A percentile compares a stretch with the other conserved stretches of the same genome.
These are phyloP conservation scores for Leucogyrophana mollusca DNA, from an alignment of 768 basidiomycete genomes.

Conservation along the genomic window DNA sequence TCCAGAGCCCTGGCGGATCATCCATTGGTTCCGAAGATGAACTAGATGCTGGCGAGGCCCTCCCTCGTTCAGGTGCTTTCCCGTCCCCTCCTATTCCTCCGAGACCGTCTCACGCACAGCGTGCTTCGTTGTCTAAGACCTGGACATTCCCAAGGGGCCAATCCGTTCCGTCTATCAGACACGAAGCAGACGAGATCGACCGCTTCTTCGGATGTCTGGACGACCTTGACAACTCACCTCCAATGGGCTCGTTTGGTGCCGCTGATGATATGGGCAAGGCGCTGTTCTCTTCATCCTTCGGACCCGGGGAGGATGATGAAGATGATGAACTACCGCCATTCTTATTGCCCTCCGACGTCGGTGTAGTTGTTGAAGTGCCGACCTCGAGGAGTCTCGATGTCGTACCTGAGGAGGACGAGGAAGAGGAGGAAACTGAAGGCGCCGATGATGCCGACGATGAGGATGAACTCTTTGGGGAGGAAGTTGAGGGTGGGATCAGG, in stretches of 20 bases:
- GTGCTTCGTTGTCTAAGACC: slow-evolving; percentile 54
- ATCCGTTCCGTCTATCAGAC: slow-evolving; percentile 15
- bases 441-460: slow-evolving; percentile 37
- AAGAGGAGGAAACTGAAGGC: slow-evolving; percentile 28
- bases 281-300: slow-evolving; percentile 56
- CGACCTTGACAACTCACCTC: slow-evolving; percentile 50
- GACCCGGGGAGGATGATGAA: slow-evolving; percentile 39
- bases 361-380: slow-evolving; percentile 37
- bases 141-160: slow-evolving; percentile 64
- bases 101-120: slow-evolving; percentile 24
- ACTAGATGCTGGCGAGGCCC: slow-evolving; percentile 23
- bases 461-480: slow-evolving; percentile 56
- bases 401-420: slow-evolving; percentile 48
- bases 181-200: slow-evolving; percentile 54
- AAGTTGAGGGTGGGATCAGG: slow-evolving; percentile 64
- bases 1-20: slow-evolving; percentile 44
- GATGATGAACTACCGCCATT: slow-evolving; percentile 52
- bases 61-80: slow-evolving; percentile 2
- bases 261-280: slow-evolving; percentile 55
- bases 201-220: slow-evolving; percentile 74
- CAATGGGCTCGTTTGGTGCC: slow-evolving; percentile 40
- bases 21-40: slow-evolving; percentile 58
- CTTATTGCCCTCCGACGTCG: slow-evolving; percentile 45
- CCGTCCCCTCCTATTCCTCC: slow-evolving; percentile 13
- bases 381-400: slow-evolving; percentile 31